Base-by-base conservation (phyloP, 768 basidiomycete genomes). In the Xerocomus potaroensis region DNA sequence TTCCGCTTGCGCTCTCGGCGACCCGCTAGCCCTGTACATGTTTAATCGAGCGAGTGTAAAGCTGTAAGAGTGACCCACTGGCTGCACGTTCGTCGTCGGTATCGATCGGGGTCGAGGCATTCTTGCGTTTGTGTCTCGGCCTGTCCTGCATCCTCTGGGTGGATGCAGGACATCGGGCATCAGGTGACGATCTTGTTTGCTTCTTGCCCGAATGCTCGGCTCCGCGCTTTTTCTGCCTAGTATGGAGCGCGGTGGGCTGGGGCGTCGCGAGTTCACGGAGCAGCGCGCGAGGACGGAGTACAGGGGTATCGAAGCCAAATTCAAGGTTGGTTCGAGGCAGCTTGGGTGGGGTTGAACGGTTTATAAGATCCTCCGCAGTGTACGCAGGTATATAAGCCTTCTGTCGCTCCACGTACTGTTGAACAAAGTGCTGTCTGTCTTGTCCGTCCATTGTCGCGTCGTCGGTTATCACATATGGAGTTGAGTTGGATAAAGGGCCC, bases 1-100 rank as follows among this genome's bases (percentile, higher is more conserved):
- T 65, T 65, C 43, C 78, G 76, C 61, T 83, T 82, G 36, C 80
- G 73, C 50, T 85, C 78, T 12, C 83, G 77, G 22, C 87, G 77
- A 51, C 83, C 82, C 10, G 73, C 69, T 11, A 86, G 65, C 45
- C 86, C 87, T 90, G 33, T 19, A 18, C 10, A 21, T 21, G 12
- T 34, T 19, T 19, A 33, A 22, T 36, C 37, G 41, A 22, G 5
- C 24, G 35, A 22, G n/a, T 15, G 11, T 9, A 11, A 24, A 19
- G 21, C n/a, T 31, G 3, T 15, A 33, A 24, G 41, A 36, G 19
- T 34, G 31, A 60, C 74, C 37, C 45, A 72, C 74, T 67, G 27
- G 64, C 65, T 26, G 52, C 58, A 24, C 56, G 68, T 32, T 74
- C 74, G 33, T 64, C 56, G 24, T 73, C 72, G 8, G 55, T 60